phyloP scores from a whole-genome alignment of 306 rosid genomes.

The Canavalia gladiata region DNA sequence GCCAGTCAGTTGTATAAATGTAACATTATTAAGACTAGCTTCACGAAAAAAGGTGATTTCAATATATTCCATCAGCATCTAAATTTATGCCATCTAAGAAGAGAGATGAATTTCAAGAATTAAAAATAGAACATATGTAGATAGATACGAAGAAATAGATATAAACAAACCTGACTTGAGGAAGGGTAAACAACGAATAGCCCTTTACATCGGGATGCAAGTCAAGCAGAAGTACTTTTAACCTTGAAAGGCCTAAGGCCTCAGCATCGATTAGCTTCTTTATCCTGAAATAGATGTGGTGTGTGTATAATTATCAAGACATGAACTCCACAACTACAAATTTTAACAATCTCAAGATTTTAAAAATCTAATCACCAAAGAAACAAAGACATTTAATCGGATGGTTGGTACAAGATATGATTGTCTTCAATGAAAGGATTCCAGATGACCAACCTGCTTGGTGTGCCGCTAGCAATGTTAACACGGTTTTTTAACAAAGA shows the following conservation, averaged over 20 bases:
- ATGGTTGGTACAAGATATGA: not conserved
- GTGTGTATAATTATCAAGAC: not conserved
- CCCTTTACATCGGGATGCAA: conserved; percentile 88
- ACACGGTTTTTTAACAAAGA: conserved; percentile 80
- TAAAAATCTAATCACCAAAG: not conserved
- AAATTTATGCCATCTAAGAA: not conserved
- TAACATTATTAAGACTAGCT: not conserved
- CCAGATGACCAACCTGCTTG: conserved; percentile 77
- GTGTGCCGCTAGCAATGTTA: conserved; percentile 92
- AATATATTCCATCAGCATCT: conserved; percentile 9
- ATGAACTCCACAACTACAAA: conserved; percentile 9
- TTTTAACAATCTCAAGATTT: not conserved
- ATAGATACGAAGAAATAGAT: not conserved
- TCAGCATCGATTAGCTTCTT: conserved; percentile 87
- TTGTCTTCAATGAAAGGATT: not conserved
- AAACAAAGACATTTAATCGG: not conserved
- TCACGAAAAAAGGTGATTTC: not conserved
- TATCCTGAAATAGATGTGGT: conserved; percentile 60
- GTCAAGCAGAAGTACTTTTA: conserved; percentile 75
- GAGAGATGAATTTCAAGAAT: not conserved
- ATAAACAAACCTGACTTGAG: conserved; percentile 90
- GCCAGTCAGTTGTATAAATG: conserved; percentile 44
- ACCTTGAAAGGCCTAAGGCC: conserved; percentile 85
- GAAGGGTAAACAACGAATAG: conserved; percentile 83
- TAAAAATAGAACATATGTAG: not conserved